A percentile compares a stretch with the other conserved stretches of the same genome.
Conservation (phyloP, 805 yeast genomes). For the Barnettozyma vustinii region DNA sequence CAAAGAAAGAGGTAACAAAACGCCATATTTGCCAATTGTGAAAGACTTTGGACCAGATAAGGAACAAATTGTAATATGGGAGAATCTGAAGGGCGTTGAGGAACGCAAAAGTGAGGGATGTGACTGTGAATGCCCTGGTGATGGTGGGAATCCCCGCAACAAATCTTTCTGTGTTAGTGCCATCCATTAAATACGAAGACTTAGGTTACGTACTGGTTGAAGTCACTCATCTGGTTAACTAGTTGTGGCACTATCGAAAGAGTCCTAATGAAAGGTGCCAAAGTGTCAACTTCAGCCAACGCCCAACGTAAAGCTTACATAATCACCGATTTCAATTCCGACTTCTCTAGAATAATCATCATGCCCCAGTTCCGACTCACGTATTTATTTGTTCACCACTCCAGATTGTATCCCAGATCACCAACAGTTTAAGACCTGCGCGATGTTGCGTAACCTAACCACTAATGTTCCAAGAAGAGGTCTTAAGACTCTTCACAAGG, state of each 20-base stretch:
- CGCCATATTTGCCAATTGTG: conserved; percentile 39
- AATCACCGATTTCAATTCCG: background rate
- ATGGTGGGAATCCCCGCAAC: conserved; percentile 49
- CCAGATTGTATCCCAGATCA: no score
- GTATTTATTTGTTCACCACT: no score
- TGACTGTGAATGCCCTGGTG: conserved; percentile 48
- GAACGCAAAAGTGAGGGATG: conserved; percentile 43
- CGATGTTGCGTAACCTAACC: background rate
- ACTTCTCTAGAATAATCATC: background rate
- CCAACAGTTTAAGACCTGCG: background rate
- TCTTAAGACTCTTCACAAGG: conserved; percentile 57
- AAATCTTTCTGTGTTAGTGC: conserved; percentile 25
- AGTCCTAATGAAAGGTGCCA: background rate
- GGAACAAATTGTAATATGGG: conserved; percentile 21
- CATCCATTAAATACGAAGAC: background rate
- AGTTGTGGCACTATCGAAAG: background rate
- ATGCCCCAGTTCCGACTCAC: no score
- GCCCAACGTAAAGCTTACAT: background rate
- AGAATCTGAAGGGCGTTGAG: conserved; percentile 27
- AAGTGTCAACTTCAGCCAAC: background rate
- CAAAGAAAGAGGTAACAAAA: conserved; percentile 44
- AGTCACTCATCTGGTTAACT: background rate
- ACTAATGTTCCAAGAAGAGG: conserved; percentile 8
- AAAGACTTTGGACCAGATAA: conserved; percentile 27
- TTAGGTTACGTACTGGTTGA: background rate